These are phyloP conservation scores for Debaryomyces robertsiae DNA, from an alignment of 1,139 yeast species.

Conservation along the genomic window DNA sequence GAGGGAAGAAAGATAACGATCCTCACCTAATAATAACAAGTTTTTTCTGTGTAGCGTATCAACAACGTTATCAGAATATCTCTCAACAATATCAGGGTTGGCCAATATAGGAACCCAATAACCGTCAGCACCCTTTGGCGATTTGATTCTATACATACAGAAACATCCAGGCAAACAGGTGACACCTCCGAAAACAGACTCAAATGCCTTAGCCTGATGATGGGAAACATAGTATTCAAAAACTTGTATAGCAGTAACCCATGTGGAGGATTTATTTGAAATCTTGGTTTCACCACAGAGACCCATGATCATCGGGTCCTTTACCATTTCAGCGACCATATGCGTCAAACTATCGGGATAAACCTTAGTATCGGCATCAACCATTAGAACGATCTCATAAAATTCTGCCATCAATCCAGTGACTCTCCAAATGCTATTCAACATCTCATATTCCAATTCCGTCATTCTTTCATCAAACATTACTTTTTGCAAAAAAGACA, in stretches of 20 bases:
- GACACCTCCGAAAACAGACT: conserved; percentile 93
- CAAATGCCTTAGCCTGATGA: conserved; percentile 95
- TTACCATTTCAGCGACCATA: conserved; percentile 91
- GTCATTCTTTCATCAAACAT: conserved; percentile 98
- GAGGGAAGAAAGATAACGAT: conserved; percentile 82
- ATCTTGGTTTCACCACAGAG: conserved; percentile 97
- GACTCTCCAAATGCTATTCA: conserved; percentile 77
- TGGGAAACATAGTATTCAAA: conserved; percentile 95
- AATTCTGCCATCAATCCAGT: conserved; percentile 88
- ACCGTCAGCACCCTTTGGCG: conserved; percentile 89
- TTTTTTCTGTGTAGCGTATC: conserved; percentile 90
- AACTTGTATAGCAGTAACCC: conserved; percentile 96
- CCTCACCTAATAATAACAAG: conserved; percentile 87
- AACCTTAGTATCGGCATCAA: conserved; percentile 94
- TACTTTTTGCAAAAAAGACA: conserved; percentile 89
- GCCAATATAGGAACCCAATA: conserved; percentile 96
- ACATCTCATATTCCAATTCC: conserved; percentile 80
- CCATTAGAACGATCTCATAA: conserved; percentile 89
- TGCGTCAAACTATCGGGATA: conserved; percentile 90
- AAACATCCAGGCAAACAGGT: conserved; percentile 98
- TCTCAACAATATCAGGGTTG: conserved; percentile 94
- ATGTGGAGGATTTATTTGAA: conserved; percentile 78
- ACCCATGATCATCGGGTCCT: conserved; percentile 90
- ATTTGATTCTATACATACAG: conserved; percentile 90
- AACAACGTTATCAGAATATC: conserved; percentile 87